Evolutionary conservation across 2,329 filamentous ascomycete species (phyloP).

Genomic region (Huntiella bhutanensis): DNA sequence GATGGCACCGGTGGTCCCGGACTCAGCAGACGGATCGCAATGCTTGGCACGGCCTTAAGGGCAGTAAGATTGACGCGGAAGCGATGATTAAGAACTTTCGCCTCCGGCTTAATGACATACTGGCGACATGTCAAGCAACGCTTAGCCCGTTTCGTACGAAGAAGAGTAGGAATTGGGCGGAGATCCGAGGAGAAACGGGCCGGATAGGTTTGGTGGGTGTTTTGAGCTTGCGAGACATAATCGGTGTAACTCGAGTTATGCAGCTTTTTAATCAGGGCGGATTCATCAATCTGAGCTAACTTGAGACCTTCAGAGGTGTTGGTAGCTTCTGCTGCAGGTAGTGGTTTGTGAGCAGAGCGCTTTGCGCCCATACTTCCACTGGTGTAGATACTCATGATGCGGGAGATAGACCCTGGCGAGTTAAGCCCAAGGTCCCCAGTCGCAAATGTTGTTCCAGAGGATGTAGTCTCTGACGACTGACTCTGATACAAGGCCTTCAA

Average conservation of each 20-base stretch:
- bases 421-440: slow-evolving; percentile 38
- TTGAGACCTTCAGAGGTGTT: slow-evolving; percentile 53
- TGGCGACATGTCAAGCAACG: slow-evolving; percentile 83
- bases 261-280: slow-evolving; percentile 39
- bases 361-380: slow-evolving; percentile 41
- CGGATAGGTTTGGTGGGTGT: slow-evolving; percentile 30
- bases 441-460: slow-evolving; percentile 22
- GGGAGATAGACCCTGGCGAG: slow-evolving; percentile 64
- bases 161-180: slow-evolving; percentile 60
- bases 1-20: slow-evolving; percentile 11
- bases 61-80: slow-evolving; percentile 89
- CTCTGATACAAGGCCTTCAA: slow-evolving; percentile 65
- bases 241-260: slow-evolving; percentile 41
- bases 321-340: slow-evolving; percentile 65
- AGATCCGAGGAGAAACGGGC: slow-evolving; percentile 51
- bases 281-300: slow-evolving; percentile 41
- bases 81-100: slow-evolving; percentile 70
- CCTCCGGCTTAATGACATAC: slow-evolving; percentile 86
- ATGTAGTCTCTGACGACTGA: slow-evolving; percentile 48
- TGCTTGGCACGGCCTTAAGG: slow-evolving; percentile 67
- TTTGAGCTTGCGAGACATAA: slow-evolving; percentile 33
- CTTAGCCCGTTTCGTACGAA: slow-evolving; percentile 85
- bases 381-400: slow-evolving; percentile 85
- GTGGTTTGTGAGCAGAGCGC: slow-evolving; percentile 46
- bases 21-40: slow-evolving; percentile 48